These are phyloP conservation scores for Cyclaneusma minus DNA, from an alignment of 2,329 filamentous ascomycete genomes.

Conservation along the genomic window DNA sequence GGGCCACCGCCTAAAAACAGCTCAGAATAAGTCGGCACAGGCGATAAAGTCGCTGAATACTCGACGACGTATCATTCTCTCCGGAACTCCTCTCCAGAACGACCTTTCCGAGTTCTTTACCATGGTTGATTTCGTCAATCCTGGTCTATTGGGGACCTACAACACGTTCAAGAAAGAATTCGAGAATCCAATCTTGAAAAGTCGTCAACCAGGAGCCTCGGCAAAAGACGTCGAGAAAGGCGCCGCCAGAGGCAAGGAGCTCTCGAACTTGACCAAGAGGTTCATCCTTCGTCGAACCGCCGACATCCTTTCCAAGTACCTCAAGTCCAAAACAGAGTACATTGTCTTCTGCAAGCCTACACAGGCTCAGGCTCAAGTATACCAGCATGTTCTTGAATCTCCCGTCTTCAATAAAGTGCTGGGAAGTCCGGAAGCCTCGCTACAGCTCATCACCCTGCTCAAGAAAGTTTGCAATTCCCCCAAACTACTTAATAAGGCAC, in stretches of 20 bases:
- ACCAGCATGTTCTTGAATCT: slow-evolving; percentile 51
- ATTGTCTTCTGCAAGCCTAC: slow-evolving; percentile 88
- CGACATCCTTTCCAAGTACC: slow-evolving; percentile 71
- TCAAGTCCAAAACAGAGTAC: slow-evolving; percentile 93
- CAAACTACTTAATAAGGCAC: slow-evolving; percentile 34
- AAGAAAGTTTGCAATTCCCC: slow-evolving; percentile 66
- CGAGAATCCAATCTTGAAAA: slow-evolving; percentile 77
- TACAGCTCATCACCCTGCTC: slow-evolving; percentile 56
- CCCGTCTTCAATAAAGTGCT: slow-evolving; percentile 45
- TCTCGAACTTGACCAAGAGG: slow-evolving; percentile 82
- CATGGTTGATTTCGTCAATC: slow-evolving; percentile 80
- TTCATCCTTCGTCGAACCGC: slow-evolving; percentile 81
- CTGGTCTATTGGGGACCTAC: slow-evolving; percentile 82
- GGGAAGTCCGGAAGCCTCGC: slow-evolving; percentile 42
- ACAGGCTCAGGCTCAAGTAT: slow-evolving; percentile 77
- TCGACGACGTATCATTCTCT: slow-evolving; percentile 14
- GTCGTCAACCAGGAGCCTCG: slow-evolving; percentile 24
- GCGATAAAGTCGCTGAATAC: slow-evolving; percentile 86
- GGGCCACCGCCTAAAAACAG: slow-evolving; percentile 92
- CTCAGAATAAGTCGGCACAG: slow-evolving; percentile 81
- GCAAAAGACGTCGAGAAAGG: slow-evolving; percentile 59
- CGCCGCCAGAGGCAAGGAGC: slow-evolving; percentile 63
- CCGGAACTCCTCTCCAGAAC: slow-evolving; percentile 88
- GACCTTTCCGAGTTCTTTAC: slow-evolving; percentile 93
- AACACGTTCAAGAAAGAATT: slow-evolving; percentile 94